Conservation (phyloP, 2,329 filamentous ascomycete genomes). For the Leptographium procerum region DNA sequence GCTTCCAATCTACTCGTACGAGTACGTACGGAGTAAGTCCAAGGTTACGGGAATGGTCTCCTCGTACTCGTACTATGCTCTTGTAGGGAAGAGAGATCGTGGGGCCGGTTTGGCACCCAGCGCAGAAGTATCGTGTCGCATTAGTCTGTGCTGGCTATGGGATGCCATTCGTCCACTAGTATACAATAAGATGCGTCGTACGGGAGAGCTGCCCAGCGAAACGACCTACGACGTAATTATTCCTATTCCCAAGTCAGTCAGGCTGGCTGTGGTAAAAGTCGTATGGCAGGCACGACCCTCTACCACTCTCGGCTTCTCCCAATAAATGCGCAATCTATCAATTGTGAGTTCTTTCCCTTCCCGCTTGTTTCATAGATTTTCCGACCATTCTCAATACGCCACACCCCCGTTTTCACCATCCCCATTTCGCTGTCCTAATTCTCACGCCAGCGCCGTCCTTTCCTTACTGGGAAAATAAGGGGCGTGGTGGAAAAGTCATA, state of each 20-base stretch:
- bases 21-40: too few relatives aligned
- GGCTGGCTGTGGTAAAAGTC: neutral
- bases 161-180: neutral
- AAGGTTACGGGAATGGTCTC: neutral
- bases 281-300: neutral
- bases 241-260: neutral
- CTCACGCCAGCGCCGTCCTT: neutral
- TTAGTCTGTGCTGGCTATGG: neutral
- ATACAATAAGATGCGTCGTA: too few relatives aligned
- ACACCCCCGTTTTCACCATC: neutral
- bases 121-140: too few relatives aligned
- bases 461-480: conserved; percentile 2
- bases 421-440: neutral
- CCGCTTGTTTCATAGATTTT: neutral
- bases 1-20: too few relatives aligned
- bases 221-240: neutral
- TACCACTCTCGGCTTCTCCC: too few relatives aligned
- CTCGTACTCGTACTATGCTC: neutral
- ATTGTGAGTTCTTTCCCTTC: neutral
- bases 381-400: neutral
- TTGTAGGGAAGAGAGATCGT: neutral
- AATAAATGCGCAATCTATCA: neutral
- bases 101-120: neutral
- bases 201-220: too few relatives aligned
- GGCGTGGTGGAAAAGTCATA: neutral